Evolutionary conservation across 306 rosid genomes (phyloP), one percentile per base, ranked within the genome.

Genomic region (Cicer judaicum): DNA sequence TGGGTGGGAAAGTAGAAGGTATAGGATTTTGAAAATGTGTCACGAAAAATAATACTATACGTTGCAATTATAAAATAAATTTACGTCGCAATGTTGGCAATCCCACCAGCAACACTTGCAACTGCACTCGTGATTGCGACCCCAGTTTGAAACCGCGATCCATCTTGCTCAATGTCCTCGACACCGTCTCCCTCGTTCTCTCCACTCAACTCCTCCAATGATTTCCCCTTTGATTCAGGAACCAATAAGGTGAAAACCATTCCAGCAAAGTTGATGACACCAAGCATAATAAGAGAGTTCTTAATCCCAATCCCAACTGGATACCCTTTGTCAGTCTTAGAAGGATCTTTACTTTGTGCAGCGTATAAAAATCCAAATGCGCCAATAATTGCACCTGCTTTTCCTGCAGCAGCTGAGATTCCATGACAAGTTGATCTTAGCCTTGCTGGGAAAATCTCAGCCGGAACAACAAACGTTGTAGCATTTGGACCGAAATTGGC

Each of bases 401-500:
- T 92, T n/a, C 97, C 96, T 0, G 90, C 79, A 1, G 96, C 97
- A 0, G 97, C 96, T 0, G 97, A 92, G 44, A 92, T 88, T 3
- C 96, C 97, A 38, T 92, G 97, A 52, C 97, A 92, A 0, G 97
- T 92, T 0, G 97, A 92, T 84, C 97, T 79, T 0, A 92, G 52
- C 73, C 97, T 78, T 4, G 97, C 97, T 0, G 96, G 97, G 74
- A 92, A 92, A 4, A 92, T 92, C 78, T 92, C 96, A 0, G 97
- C 97, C 0, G 97, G 97, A 12, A 92, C 92, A 10, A 92, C 84
- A 52, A 89, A 92, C 10, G 97, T 92, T 1, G 97, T 92, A 4
- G 97, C 77, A 43, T 92, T 92, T 7, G 97, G 97, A 19, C 97
- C 96, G 15, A 90, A 92, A 44, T 92, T 92, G 14, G 97, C 85